A percentile compares a stretch with the other conserved stretches of the same genome.
These are phyloP conservation scores for Stevia rebaudiana DNA, from an alignment of 140 eudicot species.

Conservation along the genomic window DNA sequence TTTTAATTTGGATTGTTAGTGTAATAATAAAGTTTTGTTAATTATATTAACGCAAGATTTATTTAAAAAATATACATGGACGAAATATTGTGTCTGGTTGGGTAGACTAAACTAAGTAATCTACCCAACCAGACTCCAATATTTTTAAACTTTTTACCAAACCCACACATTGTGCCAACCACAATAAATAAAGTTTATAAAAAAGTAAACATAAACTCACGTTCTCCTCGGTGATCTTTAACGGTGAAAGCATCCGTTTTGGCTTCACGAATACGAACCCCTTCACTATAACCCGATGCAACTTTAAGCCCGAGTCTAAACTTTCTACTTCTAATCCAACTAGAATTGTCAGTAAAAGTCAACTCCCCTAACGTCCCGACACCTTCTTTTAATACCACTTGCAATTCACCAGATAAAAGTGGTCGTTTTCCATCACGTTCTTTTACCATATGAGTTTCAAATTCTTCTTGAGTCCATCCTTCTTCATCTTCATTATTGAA, in stretches of 20 bases:
- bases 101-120: no score
- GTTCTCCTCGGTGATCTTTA: slow-evolving; percentile 96
- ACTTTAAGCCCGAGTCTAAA: slow-evolving; percentile 90
- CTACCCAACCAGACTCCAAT: no score
- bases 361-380: slow-evolving; percentile 94
- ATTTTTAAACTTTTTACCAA: no score
- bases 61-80: no score
- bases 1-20: no score
- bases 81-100: no score
- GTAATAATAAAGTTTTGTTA: no score
- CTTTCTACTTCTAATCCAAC: slow-evolving; percentile 98
- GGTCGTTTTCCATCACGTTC: slow-evolving; percentile 99
- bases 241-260: slow-evolving; percentile 94
- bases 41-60: no score
- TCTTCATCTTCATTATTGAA: slow-evolving; percentile 87
- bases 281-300: slow-evolving; percentile 65
- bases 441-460: slow-evolving; percentile 86
- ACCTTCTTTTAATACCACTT: slow-evolving; percentile 80
- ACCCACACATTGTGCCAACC: no score
- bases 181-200: background rate
- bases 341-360: slow-evolving; percentile 91
- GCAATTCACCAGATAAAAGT: slow-evolving; percentile 89
- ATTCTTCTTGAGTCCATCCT: slow-evolving; percentile 87
- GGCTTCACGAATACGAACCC: slow-evolving; percentile 77
- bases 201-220: slow-evolving; percentile 39